Conservation (phyloP, 2,329 filamentous ascomycete genomes). For the Ceratocystis harringtonii region DNA sequence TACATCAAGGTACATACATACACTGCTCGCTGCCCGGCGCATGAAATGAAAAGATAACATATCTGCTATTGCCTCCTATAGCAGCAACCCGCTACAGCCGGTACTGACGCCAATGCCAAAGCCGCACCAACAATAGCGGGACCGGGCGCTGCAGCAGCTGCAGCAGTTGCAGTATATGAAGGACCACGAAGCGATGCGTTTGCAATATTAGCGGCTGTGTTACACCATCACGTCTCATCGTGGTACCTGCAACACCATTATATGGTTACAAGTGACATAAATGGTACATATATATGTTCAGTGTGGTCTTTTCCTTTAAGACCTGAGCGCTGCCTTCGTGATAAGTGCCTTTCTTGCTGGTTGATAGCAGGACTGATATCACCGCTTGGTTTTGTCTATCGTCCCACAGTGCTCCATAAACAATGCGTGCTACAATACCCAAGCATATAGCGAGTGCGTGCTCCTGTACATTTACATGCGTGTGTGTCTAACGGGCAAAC, state of each 20-base stretch:
- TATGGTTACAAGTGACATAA: not conserved
- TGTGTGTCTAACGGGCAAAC: too few species aligned
- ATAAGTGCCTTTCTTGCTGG: not conserved
- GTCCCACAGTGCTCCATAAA: not conserved
- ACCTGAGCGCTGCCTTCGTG: not conserved
- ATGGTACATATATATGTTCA: not conserved
- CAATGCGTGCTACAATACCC: not conserved
- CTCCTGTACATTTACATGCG: not conserved
- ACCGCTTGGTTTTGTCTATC: not conserved
- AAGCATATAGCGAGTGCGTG: not conserved
- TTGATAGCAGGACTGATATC: not conserved
- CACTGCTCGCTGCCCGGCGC: not conserved
- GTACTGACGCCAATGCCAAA: too few species aligned
- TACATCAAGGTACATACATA: not conserved
- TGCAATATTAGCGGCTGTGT: not conserved
- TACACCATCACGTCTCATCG: conserved; percentile 2
- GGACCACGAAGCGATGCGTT: not conserved
- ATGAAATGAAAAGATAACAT: not conserved
- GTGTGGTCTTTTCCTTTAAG: not conserved
- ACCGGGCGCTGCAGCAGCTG: not conserved
- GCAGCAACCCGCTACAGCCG: not conserved
- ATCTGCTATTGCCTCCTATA: not conserved
- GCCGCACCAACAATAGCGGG: not conserved
- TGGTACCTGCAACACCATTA: not conserved
- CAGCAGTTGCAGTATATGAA: not conserved